Evolutionary conservation across 345 rosid genomes (phyloP), one percentile per base, ranked within the genome.

Genomic region (Toxicodendron radicans): DNA sequence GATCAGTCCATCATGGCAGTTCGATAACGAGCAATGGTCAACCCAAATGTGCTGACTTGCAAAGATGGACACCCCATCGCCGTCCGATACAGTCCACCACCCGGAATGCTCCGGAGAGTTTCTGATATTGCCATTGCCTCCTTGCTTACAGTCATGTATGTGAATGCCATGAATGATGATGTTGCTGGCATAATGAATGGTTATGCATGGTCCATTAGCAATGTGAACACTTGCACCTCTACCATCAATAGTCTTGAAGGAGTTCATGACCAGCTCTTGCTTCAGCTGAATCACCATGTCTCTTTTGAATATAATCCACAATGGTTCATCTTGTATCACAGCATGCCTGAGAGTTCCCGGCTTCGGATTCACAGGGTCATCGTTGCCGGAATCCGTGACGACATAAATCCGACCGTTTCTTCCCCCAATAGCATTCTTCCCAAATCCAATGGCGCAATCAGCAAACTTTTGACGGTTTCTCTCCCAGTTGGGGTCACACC

Each of bases 171-270:
- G 97, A 46, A 91, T 88, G 76, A 91, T 91, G 53, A 91, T 88
- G 78, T 91, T 91, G 61, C 82, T 83, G 20, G 68, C 84, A 68
- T 79, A 81, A 32, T 91, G 94, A 7, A 91, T 84, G 69, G 88
- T 91, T 30, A 91, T 82, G 82, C 97, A 91, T 16, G 97, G 97
- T 9, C 97, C 97, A 11, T 82, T 74, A 5, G 88, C 78, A 32
- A 91, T 88, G 78, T 91, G 97, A 75, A 91, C 94, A 79, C 87
- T 90, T 2, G 90, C 83, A 18, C 97, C 97, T 76, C 97, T 82
- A 52, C 97, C 97, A 66, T 91, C 97, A 54, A 91, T 83, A 4
- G 97, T 91, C 81, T 91, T 91, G 79, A 75, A 83, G 27, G 94
- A 90, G 79, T 88, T 84, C 80, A 91, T 80, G 7, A 91, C 81